These are phyloP conservation scores for Populus trichocarpa DNA, from an alignment of 441 rosid species.

Conservation along the genomic window DNA sequence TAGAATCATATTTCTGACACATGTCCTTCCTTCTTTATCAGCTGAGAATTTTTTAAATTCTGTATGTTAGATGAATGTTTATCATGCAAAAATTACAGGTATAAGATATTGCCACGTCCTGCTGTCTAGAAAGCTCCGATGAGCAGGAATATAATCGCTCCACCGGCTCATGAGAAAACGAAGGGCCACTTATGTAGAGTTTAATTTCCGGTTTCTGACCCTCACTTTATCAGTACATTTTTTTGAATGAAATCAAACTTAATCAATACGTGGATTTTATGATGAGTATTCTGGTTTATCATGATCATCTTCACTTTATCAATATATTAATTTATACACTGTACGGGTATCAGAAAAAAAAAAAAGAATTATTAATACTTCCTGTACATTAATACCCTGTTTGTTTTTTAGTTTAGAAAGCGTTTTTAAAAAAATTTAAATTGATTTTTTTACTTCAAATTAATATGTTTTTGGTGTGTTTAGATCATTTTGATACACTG, in stretches of 20 bases:
- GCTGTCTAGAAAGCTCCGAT: neutral
- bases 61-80: neutral
- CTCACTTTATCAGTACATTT: neutral
- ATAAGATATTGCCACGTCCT: neutral
- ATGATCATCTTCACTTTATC: too few species aligned
- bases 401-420: too few species aligned
- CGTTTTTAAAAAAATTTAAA: too few species aligned
- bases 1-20: neutral
- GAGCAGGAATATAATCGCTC: neutral
- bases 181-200: neutral
- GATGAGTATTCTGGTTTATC: neutral
- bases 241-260: too few species aligned
- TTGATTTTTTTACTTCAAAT: too few species aligned
- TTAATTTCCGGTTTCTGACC: neutral
- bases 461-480: too few species aligned
- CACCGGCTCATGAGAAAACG: slow-evolving; percentile 1
- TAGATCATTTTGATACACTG: too few species aligned
- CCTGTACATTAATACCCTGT: too few species aligned
- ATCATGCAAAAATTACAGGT: neutral
- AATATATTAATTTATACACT: too few species aligned
- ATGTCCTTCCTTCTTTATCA: neutral
- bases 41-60: neutral
- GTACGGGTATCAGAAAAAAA: too few species aligned
- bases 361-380: too few species aligned
- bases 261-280: neutral